Evolutionary conservation across 2,329 filamentous ascomycete genomes (phyloP).

Genomic region (Ophiostoma pallidulum): DNA sequence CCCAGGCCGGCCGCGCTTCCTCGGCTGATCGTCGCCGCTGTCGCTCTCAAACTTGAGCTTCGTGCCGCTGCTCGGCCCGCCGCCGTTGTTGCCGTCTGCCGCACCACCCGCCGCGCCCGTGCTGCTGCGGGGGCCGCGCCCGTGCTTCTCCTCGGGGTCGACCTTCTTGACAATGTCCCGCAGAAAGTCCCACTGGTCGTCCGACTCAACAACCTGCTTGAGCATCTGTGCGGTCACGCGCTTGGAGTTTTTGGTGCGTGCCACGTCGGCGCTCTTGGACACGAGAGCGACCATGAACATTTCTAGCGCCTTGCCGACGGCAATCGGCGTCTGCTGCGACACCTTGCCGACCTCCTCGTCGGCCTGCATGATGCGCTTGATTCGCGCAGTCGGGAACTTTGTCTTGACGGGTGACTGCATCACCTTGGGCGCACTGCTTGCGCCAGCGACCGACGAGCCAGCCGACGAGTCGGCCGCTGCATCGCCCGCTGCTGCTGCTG

Average conservation of each 20-base stretch:
- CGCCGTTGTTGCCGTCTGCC: slow-evolving; percentile 1
- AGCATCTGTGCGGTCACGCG: slow-evolving; percentile 84
- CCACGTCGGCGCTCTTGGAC: slow-evolving; percentile 76
- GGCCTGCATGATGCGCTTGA: slow-evolving; percentile 99
- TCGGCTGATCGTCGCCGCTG: slow-evolving; percentile 28
- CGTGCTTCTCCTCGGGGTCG: slow-evolving; percentile 43
- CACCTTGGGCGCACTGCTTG: slow-evolving; percentile 24
- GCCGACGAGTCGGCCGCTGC: background rate
- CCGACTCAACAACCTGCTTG: slow-evolving; percentile 78
- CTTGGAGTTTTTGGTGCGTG: slow-evolving; percentile 74
- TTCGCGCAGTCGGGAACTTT: slow-evolving; percentile 92
- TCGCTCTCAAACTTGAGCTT: slow-evolving; percentile 17
- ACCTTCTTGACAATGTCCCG: slow-evolving; percentile 84
- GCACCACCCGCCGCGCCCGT: slow-evolving; percentile 37
- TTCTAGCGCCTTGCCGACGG: slow-evolving; percentile 90
- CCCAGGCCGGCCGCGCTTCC: slow-evolving; percentile 24
- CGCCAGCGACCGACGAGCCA: slow-evolving; percentile 3
- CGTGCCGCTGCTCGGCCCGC: slow-evolving; percentile 2
- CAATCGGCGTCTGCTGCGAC: slow-evolving; percentile 91
- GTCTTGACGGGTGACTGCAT: slow-evolving; percentile 72
- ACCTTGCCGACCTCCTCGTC: slow-evolving; percentile 99
- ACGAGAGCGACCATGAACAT: slow-evolving; percentile 97
- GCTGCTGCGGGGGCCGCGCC: slow-evolving; percentile 37
- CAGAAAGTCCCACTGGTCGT: slow-evolving; percentile 91
- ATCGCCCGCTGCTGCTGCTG: background rate